Evolutionary conservation across 73 alveolate genomes (phyloP).

Genomic region (Tetrahymena borealis): DNA sequence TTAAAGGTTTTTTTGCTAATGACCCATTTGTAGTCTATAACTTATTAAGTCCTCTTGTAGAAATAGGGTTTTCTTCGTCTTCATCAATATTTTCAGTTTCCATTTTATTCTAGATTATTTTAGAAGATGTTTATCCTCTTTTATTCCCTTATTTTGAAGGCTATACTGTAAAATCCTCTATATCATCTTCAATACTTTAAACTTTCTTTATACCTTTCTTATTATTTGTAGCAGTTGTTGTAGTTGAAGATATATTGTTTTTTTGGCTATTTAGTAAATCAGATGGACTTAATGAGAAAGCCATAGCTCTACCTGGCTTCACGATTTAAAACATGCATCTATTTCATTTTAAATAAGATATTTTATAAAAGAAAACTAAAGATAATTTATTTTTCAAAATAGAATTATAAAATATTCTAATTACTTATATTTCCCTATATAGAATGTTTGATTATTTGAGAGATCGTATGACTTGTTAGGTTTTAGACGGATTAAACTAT

Average conservation of each 20-base stretch:
- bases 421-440: not conserved
- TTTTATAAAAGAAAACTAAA: no score
- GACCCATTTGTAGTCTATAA: not conserved
- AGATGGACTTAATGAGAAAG: not conserved
- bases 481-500: not conserved
- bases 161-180: not conserved
- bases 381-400: no score
- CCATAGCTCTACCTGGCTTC: not conserved
- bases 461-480: not conserved
- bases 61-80: not conserved
- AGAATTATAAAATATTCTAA: not conserved
- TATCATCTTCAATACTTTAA: not conserved
- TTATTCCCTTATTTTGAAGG: not conserved
- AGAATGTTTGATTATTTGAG: not conserved
- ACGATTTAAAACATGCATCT: not conserved
- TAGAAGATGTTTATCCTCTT: not conserved
- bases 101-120: not conserved
- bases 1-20: not conserved
- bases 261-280: not conserved
- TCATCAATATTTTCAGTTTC: not conserved
- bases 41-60: not conserved
- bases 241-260: not conserved
- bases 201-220: not conserved
- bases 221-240: not conserved
- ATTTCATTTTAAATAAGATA: not conserved